Percentiles rank a stretch among this genome's conserved stretches.
These are phyloP conservation scores for Quercus rubra DNA, from an alignment of 306 rosid genomes.

Conservation along the genomic window DNA sequence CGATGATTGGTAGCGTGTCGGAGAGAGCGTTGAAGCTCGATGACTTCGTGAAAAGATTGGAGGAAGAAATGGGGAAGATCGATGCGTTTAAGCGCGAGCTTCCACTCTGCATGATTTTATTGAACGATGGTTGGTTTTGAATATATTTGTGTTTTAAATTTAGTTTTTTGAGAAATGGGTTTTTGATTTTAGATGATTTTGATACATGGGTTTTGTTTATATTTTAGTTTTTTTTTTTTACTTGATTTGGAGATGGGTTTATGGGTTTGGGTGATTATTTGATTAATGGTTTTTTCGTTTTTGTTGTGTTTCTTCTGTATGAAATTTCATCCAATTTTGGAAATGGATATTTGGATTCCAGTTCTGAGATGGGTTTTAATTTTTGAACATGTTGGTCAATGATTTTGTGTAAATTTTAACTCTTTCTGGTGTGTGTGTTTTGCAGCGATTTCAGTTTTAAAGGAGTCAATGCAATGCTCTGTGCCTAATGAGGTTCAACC, in stretches of 20 bases:
- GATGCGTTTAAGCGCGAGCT: conserved; percentile 93
- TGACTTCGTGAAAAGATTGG: conserved; percentile 48
- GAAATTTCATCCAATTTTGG: not conserved
- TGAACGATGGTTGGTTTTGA: conserved; percentile 66
- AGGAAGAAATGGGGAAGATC: conserved; percentile 82
- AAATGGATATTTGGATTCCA: conserved; percentile 1
- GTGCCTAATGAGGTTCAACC: conserved; percentile 36
- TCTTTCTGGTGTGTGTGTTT: not conserved
- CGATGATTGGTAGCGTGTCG: conserved; percentile 26
- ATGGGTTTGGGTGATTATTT: not conserved
- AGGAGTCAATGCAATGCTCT: conserved; percentile 51
- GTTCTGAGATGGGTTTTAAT: conserved; percentile 3
- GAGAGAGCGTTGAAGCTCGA: conserved; percentile 45
- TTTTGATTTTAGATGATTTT: not conserved
- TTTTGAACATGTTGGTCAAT: conserved; percentile 8
- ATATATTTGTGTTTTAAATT: not conserved
- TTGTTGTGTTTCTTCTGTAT: not conserved
- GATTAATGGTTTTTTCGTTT: not conserved
- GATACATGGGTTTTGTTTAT: not conserved
- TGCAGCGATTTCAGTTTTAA: conserved; percentile 65
- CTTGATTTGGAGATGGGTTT: not conserved
- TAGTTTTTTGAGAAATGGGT: not conserved
- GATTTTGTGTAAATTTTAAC: conserved; percentile 1
- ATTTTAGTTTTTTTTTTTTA: not conserved
- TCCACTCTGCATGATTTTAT: conserved; percentile 79